Conservation (phyloP, 768 basidiomycete species). For the Agrocybe pediades region DNA sequence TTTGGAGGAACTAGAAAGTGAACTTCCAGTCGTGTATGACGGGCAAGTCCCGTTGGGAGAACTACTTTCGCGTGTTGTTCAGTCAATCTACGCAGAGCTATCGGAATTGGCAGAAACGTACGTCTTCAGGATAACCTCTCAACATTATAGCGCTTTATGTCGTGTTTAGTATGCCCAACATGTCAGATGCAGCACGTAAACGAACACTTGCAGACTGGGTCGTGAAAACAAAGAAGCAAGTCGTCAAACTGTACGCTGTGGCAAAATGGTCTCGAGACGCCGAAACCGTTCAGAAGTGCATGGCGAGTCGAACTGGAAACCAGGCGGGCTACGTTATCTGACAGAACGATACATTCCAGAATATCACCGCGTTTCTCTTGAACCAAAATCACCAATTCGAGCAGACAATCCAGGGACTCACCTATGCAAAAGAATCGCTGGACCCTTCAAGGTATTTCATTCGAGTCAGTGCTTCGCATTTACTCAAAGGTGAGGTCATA, state of each 20-base stretch:
- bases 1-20: conserved; percentile 65
- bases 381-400: conserved; percentile 86
- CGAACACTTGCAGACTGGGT: conserved; percentile 86
- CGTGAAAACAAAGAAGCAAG: conserved; percentile 87
- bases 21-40: conserved; percentile 73
- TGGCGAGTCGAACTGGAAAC: conserved; percentile 47
- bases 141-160: conserved; percentile 4
- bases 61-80: conserved; percentile 73
- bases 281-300: conserved; percentile 82
- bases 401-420: conserved; percentile 60
- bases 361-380: conserved; percentile 85
- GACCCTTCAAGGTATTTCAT: conserved; percentile 71
- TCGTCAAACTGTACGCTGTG: conserved; percentile 86
- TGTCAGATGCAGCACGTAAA: conserved; percentile 81
- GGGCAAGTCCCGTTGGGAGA: conserved; percentile 77
- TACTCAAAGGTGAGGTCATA: conserved; percentile 26
- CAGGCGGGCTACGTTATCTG: background rate
- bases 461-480: conserved; percentile 1
- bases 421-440: conserved; percentile 66
- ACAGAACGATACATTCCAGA: conserved; percentile 42
- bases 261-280: conserved; percentile 88
- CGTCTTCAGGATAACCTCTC: conserved; percentile 25
- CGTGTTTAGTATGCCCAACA: conserved; percentile 65
- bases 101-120: conserved; percentile 87
- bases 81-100: conserved; percentile 81